Evolutionary conservation across 1,284 basidiomycete genomes (phyloP).

Genomic region (Quambalaria eucalypti): DNA sequence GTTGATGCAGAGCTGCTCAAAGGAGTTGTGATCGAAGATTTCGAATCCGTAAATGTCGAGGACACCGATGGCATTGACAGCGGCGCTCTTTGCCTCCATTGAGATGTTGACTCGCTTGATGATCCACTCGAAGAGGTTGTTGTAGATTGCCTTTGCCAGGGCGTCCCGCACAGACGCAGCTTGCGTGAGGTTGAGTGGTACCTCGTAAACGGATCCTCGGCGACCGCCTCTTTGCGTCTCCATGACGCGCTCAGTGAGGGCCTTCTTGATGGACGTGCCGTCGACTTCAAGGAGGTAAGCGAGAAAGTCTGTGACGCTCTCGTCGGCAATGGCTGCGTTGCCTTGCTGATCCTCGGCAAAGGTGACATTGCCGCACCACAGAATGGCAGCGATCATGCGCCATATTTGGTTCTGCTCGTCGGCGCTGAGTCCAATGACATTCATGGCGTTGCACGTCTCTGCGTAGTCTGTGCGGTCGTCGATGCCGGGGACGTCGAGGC

Average conservation of each 20-base stretch:
- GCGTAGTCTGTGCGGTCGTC: conserved; percentile 78
- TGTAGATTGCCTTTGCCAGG: conserved; percentile 90
- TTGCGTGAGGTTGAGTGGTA: conserved; percentile 87
- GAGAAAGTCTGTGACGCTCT: conserved; percentile 86
- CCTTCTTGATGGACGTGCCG: conserved; percentile 68
- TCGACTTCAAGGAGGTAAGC: conserved; percentile 90
- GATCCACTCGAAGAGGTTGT: conserved; percentile 99
- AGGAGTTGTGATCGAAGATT: conserved; percentile 46
- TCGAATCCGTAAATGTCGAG: conserved; percentile 87
- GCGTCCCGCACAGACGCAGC: conserved; percentile 82
- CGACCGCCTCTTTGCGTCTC: conserved; percentile 73
- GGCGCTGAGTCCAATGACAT: conserved; percentile 71
- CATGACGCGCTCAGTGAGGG: conserved; percentile 72
- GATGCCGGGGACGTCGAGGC: conserved; percentile 82
- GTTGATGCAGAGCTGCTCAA: conserved; percentile 87
- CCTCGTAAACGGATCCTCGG: conserved; percentile 89
- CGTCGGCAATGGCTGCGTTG: conserved; percentile 71
- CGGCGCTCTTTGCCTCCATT: conserved; percentile 68
- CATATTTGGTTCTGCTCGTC: conserved; percentile 88
- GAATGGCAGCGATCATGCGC: conserved; percentile 78
- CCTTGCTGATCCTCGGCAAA: conserved; percentile 83
- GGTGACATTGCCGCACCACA: conserved; percentile 81
- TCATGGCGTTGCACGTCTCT: conserved; percentile 91
- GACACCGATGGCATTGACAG: conserved; percentile 86
- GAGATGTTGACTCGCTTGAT: conserved; percentile 90